Evolutionary conservation across 768 basidiomycete species (phyloP).

Genomic region (Boletus fagicola): DNA sequence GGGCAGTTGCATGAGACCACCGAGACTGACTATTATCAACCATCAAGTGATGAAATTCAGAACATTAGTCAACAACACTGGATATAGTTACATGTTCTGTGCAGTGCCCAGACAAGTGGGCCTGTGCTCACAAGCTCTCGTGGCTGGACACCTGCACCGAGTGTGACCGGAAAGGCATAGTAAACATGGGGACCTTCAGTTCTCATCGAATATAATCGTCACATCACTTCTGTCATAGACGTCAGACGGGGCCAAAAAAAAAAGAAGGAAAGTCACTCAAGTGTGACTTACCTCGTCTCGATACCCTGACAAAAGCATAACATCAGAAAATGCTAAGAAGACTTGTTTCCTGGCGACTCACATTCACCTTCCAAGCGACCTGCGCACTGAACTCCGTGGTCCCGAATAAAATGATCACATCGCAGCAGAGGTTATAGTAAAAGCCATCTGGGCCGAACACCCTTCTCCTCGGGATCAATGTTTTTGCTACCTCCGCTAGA

Average conservation of each 20-base stretch:
- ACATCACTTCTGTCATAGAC: not conserved
- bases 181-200: not conserved
- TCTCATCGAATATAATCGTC: constrained; percentile 3
- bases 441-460: not conserved
- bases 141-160: not conserved
- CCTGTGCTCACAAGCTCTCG: not conserved
- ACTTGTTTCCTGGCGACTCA: not conserved
- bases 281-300: constrained; percentile 6
- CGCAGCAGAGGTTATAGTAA: constrained; percentile 8
- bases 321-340: not conserved
- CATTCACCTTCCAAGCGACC: constrained; percentile 11
- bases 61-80: not conserved
- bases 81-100: not conserved
- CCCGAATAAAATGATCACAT: constrained; percentile 18
- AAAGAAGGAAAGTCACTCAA: too few species aligned
- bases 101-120: not conserved
- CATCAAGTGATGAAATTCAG: not conserved
- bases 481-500: constrained; percentile 1
- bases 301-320: constrained; percentile 3
- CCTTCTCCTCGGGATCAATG: not conserved
- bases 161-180: not conserved
- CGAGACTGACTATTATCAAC: not conserved
- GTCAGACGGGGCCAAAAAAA: not conserved
- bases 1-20: not conserved
- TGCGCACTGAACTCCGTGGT: constrained; percentile 28